These are phyloP conservation scores for Verticillium longisporum DNA, from an alignment of 2,329 filamentous ascomycete species.

Conservation along the genomic window DNA sequence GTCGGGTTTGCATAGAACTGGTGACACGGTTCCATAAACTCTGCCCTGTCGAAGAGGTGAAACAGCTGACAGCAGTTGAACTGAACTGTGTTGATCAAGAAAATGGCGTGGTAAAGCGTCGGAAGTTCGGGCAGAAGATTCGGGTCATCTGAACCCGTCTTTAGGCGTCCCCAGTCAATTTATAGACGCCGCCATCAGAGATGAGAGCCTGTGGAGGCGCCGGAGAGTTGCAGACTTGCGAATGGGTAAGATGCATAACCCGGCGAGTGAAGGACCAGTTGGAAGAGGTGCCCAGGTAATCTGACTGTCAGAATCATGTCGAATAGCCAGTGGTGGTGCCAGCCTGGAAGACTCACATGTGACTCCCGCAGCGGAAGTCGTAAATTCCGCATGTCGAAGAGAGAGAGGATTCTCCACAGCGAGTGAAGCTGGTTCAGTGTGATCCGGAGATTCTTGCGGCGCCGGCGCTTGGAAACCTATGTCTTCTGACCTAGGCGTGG, in stretches of 20 bases:
- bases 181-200: slow-evolving; percentile 46
- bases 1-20: slow-evolving; percentile 19
- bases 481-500: neutral
- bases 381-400: slow-evolving; percentile 30
- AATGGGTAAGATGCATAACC: slow-evolving; percentile 40
- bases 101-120: slow-evolving; percentile 42
- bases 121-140: slow-evolving; percentile 6
- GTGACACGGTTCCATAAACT: slow-evolving; percentile 33
- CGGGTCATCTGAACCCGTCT: slow-evolving; percentile 1
- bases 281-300: slow-evolving; percentile 47
- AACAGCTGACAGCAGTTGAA: slow-evolving; percentile 49
- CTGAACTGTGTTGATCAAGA: slow-evolving; percentile 48
- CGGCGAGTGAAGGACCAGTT: slow-evolving; percentile 49
- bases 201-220: slow-evolving; percentile 34
- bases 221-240: slow-evolving; percentile 34
- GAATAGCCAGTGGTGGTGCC: neutral
- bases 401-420: slow-evolving; percentile 32
- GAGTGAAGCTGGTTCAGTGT: slow-evolving; percentile 22
- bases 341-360: slow-evolving; percentile 28
- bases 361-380: slow-evolving; percentile 30
- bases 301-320: slow-evolving; percentile 18
- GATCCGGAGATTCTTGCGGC: slow-evolving; percentile 13
- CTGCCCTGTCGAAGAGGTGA: slow-evolving; percentile 45
- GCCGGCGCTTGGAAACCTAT: slow-evolving; percentile 9
- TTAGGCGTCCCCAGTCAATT: slow-evolving; percentile 39